phyloP scores from a whole-genome alignment of 1,284 basidiomycete species.

The Ustilago xerochloae region DNA sequence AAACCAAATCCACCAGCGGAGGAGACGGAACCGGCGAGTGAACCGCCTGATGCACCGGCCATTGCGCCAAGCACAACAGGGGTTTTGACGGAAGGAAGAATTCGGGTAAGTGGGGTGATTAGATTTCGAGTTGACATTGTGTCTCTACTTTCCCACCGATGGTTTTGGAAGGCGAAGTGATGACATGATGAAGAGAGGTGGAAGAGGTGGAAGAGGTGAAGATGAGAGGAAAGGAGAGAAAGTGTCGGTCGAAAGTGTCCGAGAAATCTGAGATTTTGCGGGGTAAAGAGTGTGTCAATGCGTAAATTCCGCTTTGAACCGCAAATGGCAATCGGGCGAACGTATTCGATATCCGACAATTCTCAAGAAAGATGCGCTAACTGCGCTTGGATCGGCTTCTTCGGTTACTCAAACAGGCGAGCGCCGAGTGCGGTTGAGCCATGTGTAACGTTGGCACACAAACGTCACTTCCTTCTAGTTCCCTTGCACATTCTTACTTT shows the following conservation, averaged over 20 bases:
- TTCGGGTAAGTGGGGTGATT: constrained; percentile 27
- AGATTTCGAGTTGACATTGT: constrained; percentile 27
- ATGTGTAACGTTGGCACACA: background rate
- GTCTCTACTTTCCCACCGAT: too few species aligned
- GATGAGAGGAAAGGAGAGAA: background rate
- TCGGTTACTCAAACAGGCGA: constrained; percentile 32
- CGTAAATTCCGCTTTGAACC: background rate
- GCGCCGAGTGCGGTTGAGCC: too few species aligned
- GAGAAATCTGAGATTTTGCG: too few species aligned
- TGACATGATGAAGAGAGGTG: too few species aligned
- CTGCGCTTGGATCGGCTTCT: constrained; percentile 32
- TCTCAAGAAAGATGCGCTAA: constrained; percentile 12
- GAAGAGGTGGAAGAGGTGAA: background rate
- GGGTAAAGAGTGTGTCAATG: too few species aligned
- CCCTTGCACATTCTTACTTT: too few species aligned
- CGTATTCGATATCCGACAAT: too few species aligned
- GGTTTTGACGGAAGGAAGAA: constrained; percentile 34
- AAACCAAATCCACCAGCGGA: constrained; percentile 64
- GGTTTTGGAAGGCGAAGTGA: too few species aligned
- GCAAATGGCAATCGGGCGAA: background rate
- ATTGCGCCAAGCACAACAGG: constrained; percentile 62
- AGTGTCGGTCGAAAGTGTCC: too few species aligned
- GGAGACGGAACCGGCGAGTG: constrained; percentile 58
- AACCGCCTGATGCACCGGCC: constrained; percentile 61
- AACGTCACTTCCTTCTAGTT: background rate